Percentiles rank a stretch among this genome's conserved stretches.
Conservation (phyloP, 768 basidiomycete species). For the Suillus ampliporus region DNA sequence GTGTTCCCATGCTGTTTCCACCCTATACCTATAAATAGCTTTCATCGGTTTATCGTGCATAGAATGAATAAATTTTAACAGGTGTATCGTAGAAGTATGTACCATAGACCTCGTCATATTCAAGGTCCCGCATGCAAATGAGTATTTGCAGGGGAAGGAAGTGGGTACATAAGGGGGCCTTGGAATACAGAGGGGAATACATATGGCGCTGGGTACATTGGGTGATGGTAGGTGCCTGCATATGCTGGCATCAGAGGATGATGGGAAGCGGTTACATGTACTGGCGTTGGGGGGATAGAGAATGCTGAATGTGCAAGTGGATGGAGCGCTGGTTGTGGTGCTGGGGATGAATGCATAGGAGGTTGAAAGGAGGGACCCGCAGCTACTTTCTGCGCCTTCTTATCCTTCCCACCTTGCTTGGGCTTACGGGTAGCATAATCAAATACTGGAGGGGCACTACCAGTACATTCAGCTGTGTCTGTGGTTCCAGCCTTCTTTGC, state of each 20-base stretch:
- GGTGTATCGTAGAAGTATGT: no score
- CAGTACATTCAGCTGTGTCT: not conserved
- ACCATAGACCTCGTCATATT: no score
- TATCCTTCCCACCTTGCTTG: constrained; percentile 1
- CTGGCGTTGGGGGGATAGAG: not conserved
- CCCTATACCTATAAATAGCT: not conserved
- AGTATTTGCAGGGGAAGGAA: not conserved
- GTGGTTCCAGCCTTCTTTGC: constrained; percentile 3
- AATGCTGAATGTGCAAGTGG: not conserved
- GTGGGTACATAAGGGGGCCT: not conserved
- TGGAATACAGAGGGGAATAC: not conserved
- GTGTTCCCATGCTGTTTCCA: not conserved
- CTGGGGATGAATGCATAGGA: not conserved
- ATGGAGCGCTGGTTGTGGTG: not conserved
- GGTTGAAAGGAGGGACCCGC: not conserved
- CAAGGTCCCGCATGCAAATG: not conserved
- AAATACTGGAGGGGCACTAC: not conserved
- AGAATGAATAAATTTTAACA: no score
- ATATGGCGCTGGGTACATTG: not conserved
- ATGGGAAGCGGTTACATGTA: not conserved
- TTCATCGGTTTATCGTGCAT: not conserved
- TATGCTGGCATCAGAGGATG: not conserved
- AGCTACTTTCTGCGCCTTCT: not conserved
- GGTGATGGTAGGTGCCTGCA: not conserved
- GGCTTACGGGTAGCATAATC: not conserved